Conservation (phyloP, 2,329 filamentous ascomycete species). For the Aspergillus carbonarius region DNA sequence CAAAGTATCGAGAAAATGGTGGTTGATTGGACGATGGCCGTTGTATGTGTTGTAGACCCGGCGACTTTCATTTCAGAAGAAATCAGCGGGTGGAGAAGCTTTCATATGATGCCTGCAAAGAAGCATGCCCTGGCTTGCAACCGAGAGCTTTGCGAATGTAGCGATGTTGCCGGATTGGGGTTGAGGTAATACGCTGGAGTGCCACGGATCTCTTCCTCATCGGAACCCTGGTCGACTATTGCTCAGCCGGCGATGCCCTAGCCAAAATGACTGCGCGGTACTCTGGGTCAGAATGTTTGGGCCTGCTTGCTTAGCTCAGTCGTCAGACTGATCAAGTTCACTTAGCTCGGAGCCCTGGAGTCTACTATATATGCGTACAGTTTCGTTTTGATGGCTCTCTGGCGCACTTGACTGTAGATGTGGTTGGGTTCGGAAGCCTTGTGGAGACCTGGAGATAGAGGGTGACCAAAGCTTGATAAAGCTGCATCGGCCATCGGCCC, state of each 20-base stretch:
- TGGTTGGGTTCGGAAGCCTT: neutral
- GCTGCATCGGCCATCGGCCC: neutral
- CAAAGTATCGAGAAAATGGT: conserved; percentile 50
- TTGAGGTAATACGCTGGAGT: neutral
- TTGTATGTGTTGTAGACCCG: neutral
- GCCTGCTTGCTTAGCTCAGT: too few relatives aligned
- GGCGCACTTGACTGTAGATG: neutral
- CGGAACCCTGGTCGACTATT: too few relatives aligned
- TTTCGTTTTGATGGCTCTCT: neutral
- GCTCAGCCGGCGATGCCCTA: too few relatives aligned
- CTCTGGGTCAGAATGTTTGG: too few relatives aligned
- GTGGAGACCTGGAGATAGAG: neutral
- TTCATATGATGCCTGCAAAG: neutral
- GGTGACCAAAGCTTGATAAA: neutral
- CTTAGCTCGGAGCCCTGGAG: too few relatives aligned
- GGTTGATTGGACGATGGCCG: conserved; percentile 19
- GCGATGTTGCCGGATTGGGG: neutral
- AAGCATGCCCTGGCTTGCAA: neutral
- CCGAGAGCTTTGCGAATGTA: neutral
- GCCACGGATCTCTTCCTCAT: neutral
- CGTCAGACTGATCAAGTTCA: too few relatives aligned
- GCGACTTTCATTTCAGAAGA: neutral
- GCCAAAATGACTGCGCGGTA: too few relatives aligned
- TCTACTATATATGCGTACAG: too few relatives aligned
- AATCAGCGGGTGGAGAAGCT: neutral